Percentiles rank a stretch among this genome's conserved stretches.
These are phyloP conservation scores for Teunomyces atbi DNA, from an alignment of 805 yeast genomes.

Conservation along the genomic window DNA sequence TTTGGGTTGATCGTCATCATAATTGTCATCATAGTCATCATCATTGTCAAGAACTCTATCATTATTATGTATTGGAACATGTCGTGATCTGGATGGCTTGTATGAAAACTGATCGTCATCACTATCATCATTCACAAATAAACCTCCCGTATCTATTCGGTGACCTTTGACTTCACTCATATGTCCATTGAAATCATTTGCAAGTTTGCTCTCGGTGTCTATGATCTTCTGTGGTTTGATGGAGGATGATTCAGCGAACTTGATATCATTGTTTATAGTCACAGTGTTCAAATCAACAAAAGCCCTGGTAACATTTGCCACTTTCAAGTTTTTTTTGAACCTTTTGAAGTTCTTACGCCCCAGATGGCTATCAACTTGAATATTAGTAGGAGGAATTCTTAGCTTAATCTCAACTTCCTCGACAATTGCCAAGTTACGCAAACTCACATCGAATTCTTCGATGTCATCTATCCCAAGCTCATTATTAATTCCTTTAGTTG, in stretches of 20 bases:
- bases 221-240: background rate
- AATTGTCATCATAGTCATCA: conserved; percentile 7
- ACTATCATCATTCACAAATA: conserved; percentile 7
- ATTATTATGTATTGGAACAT: background rate
- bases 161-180: conserved; percentile 12
- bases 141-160: background rate
- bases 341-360: conserved; percentile 39
- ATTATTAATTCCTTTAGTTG: conserved; percentile 18
- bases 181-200: conserved; percentile 11
- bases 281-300: conserved; percentile 24
- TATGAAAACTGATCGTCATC: conserved; percentile 2
- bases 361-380: conserved; percentile 18
- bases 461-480: conserved; percentile 27
- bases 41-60: too few relatives aligned
- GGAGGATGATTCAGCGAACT: conserved; percentile 1
- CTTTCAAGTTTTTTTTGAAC: conserved; percentile 26
- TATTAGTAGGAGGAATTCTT: conserved; percentile 9
- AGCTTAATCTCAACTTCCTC: conserved; percentile 22
- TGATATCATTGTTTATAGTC: conserved; percentile 9
- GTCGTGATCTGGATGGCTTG: background rate
- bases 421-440: conserved; percentile 34
- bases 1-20: conserved; percentile 31
- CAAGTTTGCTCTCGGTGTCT: conserved; percentile 6
- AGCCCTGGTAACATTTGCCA: conserved; percentile 25
- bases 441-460: conserved; percentile 22